Base-by-base conservation (phyloP, 2,329 filamentous ascomycete genomes). In the Lecanicillium sp. region DNA sequence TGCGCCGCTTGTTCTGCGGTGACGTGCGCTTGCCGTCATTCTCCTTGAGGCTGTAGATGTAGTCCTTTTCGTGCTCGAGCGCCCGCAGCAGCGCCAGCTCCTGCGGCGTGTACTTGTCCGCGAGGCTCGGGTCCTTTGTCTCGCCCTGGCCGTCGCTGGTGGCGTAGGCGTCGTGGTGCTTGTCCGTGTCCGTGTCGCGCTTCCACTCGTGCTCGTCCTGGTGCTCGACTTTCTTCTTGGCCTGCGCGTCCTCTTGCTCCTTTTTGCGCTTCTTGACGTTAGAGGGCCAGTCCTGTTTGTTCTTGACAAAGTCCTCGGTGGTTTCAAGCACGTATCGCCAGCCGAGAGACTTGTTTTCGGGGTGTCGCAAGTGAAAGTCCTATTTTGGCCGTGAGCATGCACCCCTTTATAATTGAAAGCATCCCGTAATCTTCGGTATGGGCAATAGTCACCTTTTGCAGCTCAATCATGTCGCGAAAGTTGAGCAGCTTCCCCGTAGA, bases 311-410 rank as follows among this genome's bases (percentile, higher is more conserved):
- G 36, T 69, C 59, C 41, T 74, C 69, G 0, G 66, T 66, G 9
- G 60, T 58, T 27, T 72, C 56, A 1, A 74, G 52, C 10, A 72
- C 65, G 46, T 66, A 71, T 27, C 71, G 56, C 69, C 71, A 74
- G 7, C 66, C 65, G 4, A 60, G 37, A 4, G 67, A 64, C 38
- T 64, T 61, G 22, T 66, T 60, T 14, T 66, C 58, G 0, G 68
- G 66, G 32, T 64, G 53, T 1, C 56, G 44, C 4, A 72, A 46
- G 47, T 69, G 62, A 30, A 69, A 61, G 42, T 72, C 61, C 51
- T 68, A 37, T 10, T 27, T 11, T 18, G 12, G n/a, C n/a, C n/a
- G n/a, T n/a, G n/a, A n/a, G n/a, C n/a, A n/a, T n/a, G n/a, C n/a
- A n/a, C n/a, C n/a, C n/a, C n/a, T n/a, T n/a, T n/a, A n/a, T n/a